Base-by-base conservation (phyloP, 2,329 filamentous ascomycete genomes). In the Colletotrichum eremochloae region DNA sequence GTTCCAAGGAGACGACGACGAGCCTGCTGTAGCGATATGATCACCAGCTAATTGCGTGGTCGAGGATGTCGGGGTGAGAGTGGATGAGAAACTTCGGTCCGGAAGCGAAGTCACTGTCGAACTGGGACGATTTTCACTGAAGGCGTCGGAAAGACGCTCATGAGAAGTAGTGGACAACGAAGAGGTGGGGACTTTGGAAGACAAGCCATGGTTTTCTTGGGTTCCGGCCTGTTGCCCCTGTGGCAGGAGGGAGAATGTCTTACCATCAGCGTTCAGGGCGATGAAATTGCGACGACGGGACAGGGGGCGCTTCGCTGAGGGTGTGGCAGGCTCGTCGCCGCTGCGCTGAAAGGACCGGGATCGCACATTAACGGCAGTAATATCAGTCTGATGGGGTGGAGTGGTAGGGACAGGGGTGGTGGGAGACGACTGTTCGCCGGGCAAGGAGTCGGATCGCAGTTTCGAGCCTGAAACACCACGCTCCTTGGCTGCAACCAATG, bases 191-290 rank as follows among this genome's bases (percentile, higher is more conserved):
- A 87, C 86, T 74, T 78, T 78, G 24, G 78, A 73, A 24, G 80
- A 58, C n/a, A n/a, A 81, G n/a, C 78, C 48, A 14, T 65, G n/a
- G 52, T 65, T 57, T 42, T 40, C 46, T 42, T 58, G 44, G 38
- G 68, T 52, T 55, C 46, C 60, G 55, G 38, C 63, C 53, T 44
- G 66, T 42, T 72, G 66, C 57, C 61, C 63, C 55, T 85, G 76
- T 78, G 79, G 80, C 74, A 84, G 74, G 68, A 90, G 79, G 20
- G 87, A 88, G 75, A 91, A 90, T 5, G 88, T 90, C 79, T 89
- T 89, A 68, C 74, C 75, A 79, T 90, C 86, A 7, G 87, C 79
- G 75, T 90, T 84, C 38, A 90, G 80, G 65, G 83, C 84, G 71
- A 90, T 84, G 40, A 85, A 77, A 73, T 84, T 85, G 65, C 81